Percentiles rank a stretch among this genome's conserved stretches.
Evolutionary conservation across 805 yeast species (phyloP).

Genomic region (Wickerhamomyces subpelliculosus): DNA sequence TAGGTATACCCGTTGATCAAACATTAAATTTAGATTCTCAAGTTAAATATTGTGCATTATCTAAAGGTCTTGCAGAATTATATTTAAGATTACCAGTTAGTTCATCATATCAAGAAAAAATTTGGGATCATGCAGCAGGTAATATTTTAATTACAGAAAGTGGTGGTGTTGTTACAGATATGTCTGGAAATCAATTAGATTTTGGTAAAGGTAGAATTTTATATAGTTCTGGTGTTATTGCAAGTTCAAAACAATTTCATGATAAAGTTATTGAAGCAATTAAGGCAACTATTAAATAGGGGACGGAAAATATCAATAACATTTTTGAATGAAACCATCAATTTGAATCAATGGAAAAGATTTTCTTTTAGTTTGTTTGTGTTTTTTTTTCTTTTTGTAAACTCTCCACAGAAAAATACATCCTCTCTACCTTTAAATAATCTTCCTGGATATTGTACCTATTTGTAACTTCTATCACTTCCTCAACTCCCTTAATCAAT

Average conservation of each 20-base stretch:
- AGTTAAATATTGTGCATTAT: slow-evolving; percentile 88
- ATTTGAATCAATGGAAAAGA: no score
- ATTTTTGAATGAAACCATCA: no score
- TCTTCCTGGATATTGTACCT: no score
- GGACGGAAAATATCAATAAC: no score
- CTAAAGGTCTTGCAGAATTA: slow-evolving; percentile 88
- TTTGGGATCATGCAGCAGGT: slow-evolving; percentile 99
- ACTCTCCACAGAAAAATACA: no score
- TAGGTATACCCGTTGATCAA: slow-evolving; percentile 52
- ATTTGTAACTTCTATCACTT: slow-evolving; percentile 4
- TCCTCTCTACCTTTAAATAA: no score
- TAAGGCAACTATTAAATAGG: slow-evolving; percentile 8
- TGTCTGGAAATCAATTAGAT: slow-evolving; percentile 65
- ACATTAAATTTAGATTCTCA: slow-evolving; percentile 88
- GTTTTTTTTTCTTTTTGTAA: no score
- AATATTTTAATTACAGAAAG: slow-evolving; percentile 79
- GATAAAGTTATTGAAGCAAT: slow-evolving; percentile 23
- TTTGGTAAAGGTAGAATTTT: slow-evolving; percentile 84
- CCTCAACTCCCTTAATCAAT: no score
- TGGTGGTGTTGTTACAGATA: slow-evolving; percentile 87
- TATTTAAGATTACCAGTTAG: slow-evolving; percentile 83
- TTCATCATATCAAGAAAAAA: slow-evolving; percentile 77
- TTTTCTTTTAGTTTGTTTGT: no score
- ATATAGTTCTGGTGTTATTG: slow-evolving; percentile 85
- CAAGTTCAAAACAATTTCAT: slow-evolving; percentile 41